A percentile compares a stretch with the other conserved stretches of the same genome.
These are phyloP conservation scores for Knoxia roxburghii DNA, from an alignment of 257 asterid species.

Conservation along the genomic window DNA sequence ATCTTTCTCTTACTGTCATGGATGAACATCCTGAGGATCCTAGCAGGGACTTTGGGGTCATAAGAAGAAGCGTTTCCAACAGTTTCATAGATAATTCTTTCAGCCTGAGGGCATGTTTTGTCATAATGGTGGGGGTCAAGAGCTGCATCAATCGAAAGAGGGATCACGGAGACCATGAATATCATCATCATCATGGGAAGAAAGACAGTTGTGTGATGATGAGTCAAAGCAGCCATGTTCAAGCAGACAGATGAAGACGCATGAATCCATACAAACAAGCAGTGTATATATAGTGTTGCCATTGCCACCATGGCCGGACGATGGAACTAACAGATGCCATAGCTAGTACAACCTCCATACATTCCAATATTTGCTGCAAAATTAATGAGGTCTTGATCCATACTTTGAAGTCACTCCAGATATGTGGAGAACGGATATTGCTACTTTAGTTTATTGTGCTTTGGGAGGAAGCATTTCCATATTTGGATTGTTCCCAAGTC, in stretches of 20 bases:
- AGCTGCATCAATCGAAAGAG: conserved; percentile 32
- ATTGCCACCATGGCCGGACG: too few species aligned
- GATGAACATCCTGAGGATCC: conserved; percentile 74
- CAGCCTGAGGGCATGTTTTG: conserved; percentile 64
- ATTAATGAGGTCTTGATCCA: not conserved
- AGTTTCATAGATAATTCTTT: conserved; percentile 41
- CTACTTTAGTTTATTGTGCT: conserved; percentile 36
- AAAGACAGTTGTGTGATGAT: conserved; percentile 7
- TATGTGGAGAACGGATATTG: conserved; percentile 12
- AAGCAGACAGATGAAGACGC: not conserved
- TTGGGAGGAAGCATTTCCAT: conserved; percentile 51
- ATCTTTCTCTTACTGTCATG: conserved; percentile 85
- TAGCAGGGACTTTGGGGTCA: conserved; percentile 64
- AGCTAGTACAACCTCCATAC: not conserved
- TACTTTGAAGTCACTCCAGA: conserved; percentile 62
- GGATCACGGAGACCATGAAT: too few species aligned
- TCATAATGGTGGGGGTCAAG: conserved; percentile 56
- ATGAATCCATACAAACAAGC: not conserved
- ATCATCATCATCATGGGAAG: conserved; percentile 24
- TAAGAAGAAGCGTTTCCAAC: conserved; percentile 37
- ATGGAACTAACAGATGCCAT: not conserved
- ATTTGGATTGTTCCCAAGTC: not conserved
- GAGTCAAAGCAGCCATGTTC: conserved; percentile 21
- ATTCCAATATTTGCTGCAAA: conserved; percentile 37
- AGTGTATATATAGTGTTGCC: conserved; percentile 4